Evolutionary conservation across 306 rosid species (phyloP).

Genomic region (Pueraria montana): DNA sequence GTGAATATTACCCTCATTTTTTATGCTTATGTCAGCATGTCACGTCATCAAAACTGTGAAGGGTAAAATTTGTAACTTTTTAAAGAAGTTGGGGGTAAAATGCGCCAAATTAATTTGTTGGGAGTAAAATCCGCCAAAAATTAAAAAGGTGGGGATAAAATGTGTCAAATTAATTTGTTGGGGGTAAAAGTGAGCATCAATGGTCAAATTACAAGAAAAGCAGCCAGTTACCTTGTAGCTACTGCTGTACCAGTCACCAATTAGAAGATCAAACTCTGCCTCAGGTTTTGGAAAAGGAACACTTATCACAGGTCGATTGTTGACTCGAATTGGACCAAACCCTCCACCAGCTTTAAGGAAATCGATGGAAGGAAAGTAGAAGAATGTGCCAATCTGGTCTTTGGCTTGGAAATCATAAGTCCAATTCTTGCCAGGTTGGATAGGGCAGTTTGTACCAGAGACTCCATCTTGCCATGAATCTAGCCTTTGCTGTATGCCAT

Average conservation of each 20-base stretch:
- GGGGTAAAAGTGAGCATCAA: no score
- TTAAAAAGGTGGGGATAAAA: no score
- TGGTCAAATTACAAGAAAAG: neutral
- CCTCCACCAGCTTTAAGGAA: conserved; percentile 91
- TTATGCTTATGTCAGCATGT: no score
- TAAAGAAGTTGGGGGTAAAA: no score
- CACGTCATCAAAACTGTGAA: no score
- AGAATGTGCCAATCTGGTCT: conserved; percentile 92
- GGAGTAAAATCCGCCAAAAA: no score
- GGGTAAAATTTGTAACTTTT: no score
- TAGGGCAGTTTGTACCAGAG: conserved; percentile 91
- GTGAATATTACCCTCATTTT: no score
- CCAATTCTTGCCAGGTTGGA: conserved; percentile 71
- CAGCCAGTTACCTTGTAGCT: conserved; percentile 69
- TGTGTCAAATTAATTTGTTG: no score
- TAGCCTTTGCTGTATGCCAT: conserved; percentile 88
- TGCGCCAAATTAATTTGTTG: no score
- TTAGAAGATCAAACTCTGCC: conserved; percentile 80
- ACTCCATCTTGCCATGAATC: conserved; percentile 99
- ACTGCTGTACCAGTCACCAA: conserved; percentile 79
- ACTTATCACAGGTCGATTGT: conserved; percentile 61
- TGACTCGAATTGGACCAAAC: conserved; percentile 76
- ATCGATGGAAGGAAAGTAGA: conserved; percentile 83
- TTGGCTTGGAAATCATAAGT: conserved; percentile 75
- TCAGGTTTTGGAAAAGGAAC: conserved; percentile 85